Percentiles rank a stretch among this genome's conserved stretches.
Conservation (phyloP, 768 basidiomycete genomes). For the Dictyophora rubrovolvata region DNA sequence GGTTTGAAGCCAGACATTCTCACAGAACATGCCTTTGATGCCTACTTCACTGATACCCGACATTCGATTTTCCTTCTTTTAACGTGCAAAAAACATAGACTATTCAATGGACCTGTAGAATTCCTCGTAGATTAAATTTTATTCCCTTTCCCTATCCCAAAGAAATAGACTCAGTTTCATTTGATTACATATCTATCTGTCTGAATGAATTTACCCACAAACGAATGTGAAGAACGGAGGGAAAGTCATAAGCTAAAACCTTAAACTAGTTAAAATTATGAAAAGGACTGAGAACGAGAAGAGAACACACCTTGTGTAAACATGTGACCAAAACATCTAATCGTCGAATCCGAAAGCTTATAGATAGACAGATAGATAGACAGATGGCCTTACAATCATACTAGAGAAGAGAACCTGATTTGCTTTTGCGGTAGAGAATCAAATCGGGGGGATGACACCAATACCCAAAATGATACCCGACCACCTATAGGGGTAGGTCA, state of each 20-base stretch:
- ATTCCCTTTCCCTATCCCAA: background rate
- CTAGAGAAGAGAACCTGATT: background rate
- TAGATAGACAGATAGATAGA: no score
- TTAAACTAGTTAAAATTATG: no score
- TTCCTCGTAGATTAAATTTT: background rate
- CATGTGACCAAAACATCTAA: background rate
- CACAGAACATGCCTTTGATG: background rate
- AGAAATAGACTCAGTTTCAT: background rate
- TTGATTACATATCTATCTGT: no score
- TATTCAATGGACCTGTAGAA: background rate
- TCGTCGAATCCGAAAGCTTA: background rate
- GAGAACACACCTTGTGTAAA: background rate
- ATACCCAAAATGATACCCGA: background rate
- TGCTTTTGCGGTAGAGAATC: background rate
- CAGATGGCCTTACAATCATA: background rate
- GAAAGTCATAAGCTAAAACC: no score
- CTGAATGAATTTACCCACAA: no score
- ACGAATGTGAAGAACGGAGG: no score
- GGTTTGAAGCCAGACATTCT: background rate
- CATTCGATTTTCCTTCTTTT: background rate
- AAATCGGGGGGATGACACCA: background rate
- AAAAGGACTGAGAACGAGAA: background rate
- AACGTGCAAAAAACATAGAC: background rate
- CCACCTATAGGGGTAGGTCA: background rate
- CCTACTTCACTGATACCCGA: background rate